Evolutionary conservation across 257 asterid species (phyloP), one percentile per base, ranked within the genome.

Genomic region (Haberlea rhodopensis): DNA sequence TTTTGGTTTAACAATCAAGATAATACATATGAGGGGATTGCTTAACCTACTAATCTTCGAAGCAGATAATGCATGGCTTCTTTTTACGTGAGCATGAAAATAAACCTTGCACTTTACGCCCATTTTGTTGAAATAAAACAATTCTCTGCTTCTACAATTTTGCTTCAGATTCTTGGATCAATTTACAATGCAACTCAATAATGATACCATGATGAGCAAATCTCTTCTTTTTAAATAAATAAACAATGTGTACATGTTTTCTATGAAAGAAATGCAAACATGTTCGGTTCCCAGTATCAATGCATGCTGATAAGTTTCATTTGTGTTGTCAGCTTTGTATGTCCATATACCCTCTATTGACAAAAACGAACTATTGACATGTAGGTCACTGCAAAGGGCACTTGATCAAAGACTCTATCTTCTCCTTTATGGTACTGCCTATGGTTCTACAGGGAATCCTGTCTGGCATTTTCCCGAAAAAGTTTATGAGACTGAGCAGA

Each of bases 381-480:
- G 64, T 58, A 92, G 97, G 86, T 92, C 99, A 34, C 71, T 92
- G 73, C 86, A 85, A 60, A 78, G 97, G 74, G 99, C 96, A 43
- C 94, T 92, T 62, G 96, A 92, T 78, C 71, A 75, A 75, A 85
- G 97, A 74, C 97, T 92, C 59, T 92, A 85, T 82, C 99, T 89
- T 78, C 95, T 92, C 49, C 57, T 92, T 45, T 77, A 73, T 71
- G 94, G 97, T 16, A 27, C 80, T 63, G 67, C 94, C 51, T 28
- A 53, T 63, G 81, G 80, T 60, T 80, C 94, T 43, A 69, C 75
- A 34, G 90, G 77, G 56, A 64, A 73, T 49, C 94, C 90, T 21
- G 84, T 66, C 29, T 92, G 97, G 99, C 99, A 92, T 80, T 87
- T 92, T 18, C 97, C 99, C 0, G 97, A 89, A 79, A 89, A 92